Evolutionary conservation across 805 yeast species (phyloP).

Genomic region (baker's yeast (Saccharomyces cerevisiae)): DNA sequence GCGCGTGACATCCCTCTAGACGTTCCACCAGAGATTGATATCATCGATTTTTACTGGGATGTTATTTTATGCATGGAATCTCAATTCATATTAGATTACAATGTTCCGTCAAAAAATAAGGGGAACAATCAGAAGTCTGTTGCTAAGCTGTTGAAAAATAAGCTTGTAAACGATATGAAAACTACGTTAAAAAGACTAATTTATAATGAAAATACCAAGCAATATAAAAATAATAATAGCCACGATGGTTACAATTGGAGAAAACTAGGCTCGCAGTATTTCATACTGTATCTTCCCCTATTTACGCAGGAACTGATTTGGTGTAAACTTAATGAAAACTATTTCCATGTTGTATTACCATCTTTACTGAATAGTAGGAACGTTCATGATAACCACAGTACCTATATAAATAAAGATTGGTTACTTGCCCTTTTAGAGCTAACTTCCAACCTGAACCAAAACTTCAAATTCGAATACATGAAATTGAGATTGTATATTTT

Average conservation of each 20-base stretch:
- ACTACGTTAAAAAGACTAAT: not conserved
- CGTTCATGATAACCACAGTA: not conserved
- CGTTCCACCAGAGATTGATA: not conserved
- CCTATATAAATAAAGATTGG: constrained; percentile 18
- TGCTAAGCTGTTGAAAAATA: not conserved
- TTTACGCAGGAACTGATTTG: constrained; percentile 19
- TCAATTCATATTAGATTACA: constrained; percentile 13
- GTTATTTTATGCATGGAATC: constrained; percentile 23
- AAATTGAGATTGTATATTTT: constrained; percentile 18
- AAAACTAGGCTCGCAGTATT: constrained; percentile 17
- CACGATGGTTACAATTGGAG: constrained; percentile 15
- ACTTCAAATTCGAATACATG: constrained; percentile 2
- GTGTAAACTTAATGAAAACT: constrained; percentile 15
- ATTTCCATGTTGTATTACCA: constrained; percentile 19
- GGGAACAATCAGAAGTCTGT: not conserved
- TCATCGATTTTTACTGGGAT: constrained; percentile 27
- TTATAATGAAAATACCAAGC: not conserved
- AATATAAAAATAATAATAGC: not conserved
- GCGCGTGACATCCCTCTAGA: constrained; percentile 25
- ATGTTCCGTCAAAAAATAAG: not conserved
- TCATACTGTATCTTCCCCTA: constrained; percentile 19
- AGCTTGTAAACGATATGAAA: not conserved
- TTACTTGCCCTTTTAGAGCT: constrained; percentile 24
- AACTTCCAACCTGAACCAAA: constrained; percentile 11
- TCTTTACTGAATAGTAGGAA: not conserved